These are phyloP conservation scores for Sugiyamaella neomexicana DNA, from an alignment of 1,139 yeast genomes.

Conservation along the genomic window DNA sequence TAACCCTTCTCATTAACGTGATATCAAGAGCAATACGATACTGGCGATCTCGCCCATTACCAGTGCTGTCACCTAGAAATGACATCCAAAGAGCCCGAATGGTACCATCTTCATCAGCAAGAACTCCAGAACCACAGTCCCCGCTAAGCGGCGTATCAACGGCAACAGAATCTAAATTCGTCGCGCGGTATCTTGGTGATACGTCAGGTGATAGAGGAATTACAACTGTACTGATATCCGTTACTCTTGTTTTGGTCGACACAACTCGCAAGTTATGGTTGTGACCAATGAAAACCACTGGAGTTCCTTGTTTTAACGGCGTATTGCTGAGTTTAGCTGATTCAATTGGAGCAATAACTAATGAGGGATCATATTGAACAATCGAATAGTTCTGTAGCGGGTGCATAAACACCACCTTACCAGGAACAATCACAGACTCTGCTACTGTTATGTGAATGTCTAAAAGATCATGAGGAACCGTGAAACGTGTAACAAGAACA, in stretches of 20 bases:
- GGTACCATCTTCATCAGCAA: conserved; percentile 76
- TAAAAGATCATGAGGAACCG: conserved; percentile 82
- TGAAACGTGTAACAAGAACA: conserved; percentile 73
- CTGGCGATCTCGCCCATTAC: conserved; percentile 54
- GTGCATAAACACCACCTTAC: conserved; percentile 76
- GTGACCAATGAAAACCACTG: conserved; percentile 74
- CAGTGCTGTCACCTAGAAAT: conserved; percentile 69
- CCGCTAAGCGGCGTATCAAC: conserved; percentile 71
- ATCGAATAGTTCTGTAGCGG: conserved; percentile 88
- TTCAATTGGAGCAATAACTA: conserved; percentile 60
- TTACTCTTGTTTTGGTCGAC: conserved; percentile 72
- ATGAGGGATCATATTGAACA: conserved; percentile 73
- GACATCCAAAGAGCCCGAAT: conserved; percentile 84
- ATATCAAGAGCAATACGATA: conserved; percentile 81
- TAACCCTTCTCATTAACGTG: conserved; percentile 59
- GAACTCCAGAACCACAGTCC: conserved; percentile 77
- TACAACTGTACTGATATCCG: conserved; percentile 72
- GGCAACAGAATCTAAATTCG: conserved; percentile 74
- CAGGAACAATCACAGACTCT: conserved; percentile 81
- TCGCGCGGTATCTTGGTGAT: conserved; percentile 78
- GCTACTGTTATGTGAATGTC: conserved; percentile 81
- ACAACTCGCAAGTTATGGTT: conserved; percentile 69
- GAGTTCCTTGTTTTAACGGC: conserved; percentile 74
- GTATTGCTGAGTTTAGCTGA: conserved; percentile 62
- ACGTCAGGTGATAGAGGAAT: conserved; percentile 62